Conservation (phyloP, 108 stramenopile species). For the Nitzschia palea region DNA sequence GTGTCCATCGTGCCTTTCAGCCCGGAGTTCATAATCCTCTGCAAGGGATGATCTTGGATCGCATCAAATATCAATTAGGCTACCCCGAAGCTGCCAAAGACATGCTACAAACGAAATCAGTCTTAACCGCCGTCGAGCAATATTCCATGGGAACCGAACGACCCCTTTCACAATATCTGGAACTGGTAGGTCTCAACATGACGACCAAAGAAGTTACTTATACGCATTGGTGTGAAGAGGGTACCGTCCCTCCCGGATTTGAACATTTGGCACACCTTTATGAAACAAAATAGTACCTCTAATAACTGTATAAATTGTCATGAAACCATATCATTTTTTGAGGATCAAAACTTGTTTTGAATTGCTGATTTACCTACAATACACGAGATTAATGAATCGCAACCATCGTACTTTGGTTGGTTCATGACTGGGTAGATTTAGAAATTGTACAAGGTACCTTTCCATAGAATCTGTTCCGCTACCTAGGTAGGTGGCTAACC, state of each 20-base stretch:
- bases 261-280: slow-evolving; percentile 64
- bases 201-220: slow-evolving; percentile 73
- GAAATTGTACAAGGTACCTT: too few relatives aligned
- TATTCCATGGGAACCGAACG: slow-evolving; percentile 82
- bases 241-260: slow-evolving; percentile 75
- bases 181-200: slow-evolving; percentile 79
- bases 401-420: too few relatives aligned
- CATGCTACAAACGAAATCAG: slow-evolving; percentile 60
- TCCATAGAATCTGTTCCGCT: too few relatives aligned
- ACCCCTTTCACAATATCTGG: slow-evolving; percentile 66
- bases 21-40: slow-evolving; percentile 74
- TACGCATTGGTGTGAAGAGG: slow-evolving; percentile 81
- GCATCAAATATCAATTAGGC: slow-evolving; percentile 80
- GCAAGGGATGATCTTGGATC: slow-evolving; percentile 71
- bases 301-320: too few relatives aligned
- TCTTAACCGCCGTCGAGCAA: slow-evolving; percentile 80
- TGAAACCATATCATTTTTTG: too few relatives aligned
- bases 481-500: too few relatives aligned
- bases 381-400: too few relatives aligned
- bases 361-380: too few relatives aligned
- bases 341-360: too few relatives aligned
- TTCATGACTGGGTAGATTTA: too few relatives aligned
- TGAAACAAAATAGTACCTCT: slow-evolving; percentile 12
- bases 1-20: slow-evolving; percentile 79
- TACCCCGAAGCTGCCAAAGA: slow-evolving; percentile 86